These are phyloP conservation scores for Cylindricascospora bacillispora DNA, from an alignment of 1,139 yeast genomes.

Conservation along the genomic window DNA sequence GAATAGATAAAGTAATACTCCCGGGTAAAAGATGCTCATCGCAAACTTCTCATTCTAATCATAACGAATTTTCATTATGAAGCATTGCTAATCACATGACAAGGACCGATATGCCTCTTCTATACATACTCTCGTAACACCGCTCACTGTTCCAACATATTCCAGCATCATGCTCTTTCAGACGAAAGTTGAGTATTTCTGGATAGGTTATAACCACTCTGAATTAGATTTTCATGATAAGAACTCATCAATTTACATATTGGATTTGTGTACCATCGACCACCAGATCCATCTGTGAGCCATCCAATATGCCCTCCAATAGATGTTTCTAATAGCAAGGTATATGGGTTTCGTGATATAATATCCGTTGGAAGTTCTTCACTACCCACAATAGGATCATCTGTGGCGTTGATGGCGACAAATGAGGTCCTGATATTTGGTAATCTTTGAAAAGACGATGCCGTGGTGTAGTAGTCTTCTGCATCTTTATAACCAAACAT, in stretches of 20 bases:
- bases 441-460: slow-evolving; percentile 40
- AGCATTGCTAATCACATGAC: too few relatives aligned
- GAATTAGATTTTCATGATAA: slow-evolving; percentile 18
- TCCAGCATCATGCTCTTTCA: too few relatives aligned
- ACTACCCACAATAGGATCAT: slow-evolving; percentile 47
- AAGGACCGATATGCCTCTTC: not conserved
- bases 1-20: too few relatives aligned
- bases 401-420: slow-evolving; percentile 37
- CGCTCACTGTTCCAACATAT: not conserved
- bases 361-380: slow-evolving; percentile 27
- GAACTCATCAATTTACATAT: slow-evolving; percentile 25
- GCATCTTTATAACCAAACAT: slow-evolving; percentile 43
- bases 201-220: not conserved
- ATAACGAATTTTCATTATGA: too few relatives aligned
- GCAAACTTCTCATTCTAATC: too few relatives aligned
- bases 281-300: slow-evolving; percentile 34
- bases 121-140: not conserved
- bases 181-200: not conserved
- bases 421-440: slow-evolving; percentile 41
- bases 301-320: slow-evolving; percentile 59
- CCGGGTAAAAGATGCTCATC: too few relatives aligned
- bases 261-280: slow-evolving; percentile 44
- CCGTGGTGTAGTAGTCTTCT: slow-evolving; percentile 41
- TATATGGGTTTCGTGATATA: slow-evolving; percentile 41
- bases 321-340: slow-evolving; percentile 40